Conservation (phyloP, 2,329 filamentous ascomycete genomes). For the Cladosporium sp. region DNA sequence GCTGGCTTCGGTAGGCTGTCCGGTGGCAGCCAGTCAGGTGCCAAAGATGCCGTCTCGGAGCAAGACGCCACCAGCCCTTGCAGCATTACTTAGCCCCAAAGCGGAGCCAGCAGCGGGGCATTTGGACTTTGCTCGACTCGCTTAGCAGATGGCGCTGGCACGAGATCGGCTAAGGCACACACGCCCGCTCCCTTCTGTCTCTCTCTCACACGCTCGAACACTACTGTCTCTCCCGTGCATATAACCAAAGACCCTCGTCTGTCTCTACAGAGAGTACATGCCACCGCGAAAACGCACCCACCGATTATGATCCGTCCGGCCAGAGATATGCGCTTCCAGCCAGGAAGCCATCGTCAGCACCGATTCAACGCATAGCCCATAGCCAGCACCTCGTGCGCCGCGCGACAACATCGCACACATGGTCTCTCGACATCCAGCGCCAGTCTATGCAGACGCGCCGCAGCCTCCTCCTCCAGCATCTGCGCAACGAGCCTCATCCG, state of each 20-base stretch:
- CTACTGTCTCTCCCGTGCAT: not conserved
- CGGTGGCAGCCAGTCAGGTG: not conserved
- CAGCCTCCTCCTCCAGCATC: constrained; percentile 11
- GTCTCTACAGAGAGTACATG: not conserved
- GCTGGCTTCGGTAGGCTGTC: no score
- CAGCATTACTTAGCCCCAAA: no score
- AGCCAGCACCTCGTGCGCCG: not conserved
- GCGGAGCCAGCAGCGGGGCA: not conserved
- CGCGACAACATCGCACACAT: constrained; percentile 11
- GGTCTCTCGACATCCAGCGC: constrained; percentile 23
- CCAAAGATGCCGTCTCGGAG: not conserved
- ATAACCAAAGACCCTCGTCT: not conserved
- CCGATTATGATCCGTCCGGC: constrained; percentile 1
- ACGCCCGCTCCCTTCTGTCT: not conserved
- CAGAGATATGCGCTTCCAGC: constrained; percentile 3
- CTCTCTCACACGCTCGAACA: not conserved
- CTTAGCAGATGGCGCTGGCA: not conserved
- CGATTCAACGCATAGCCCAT: not conserved
- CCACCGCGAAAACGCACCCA: not conserved
- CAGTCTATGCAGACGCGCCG: constrained; percentile 21
- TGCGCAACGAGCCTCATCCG: constrained; percentile 51
- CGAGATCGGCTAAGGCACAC: not conserved
- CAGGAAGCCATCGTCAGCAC: not conserved
- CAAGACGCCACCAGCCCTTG: not conserved
- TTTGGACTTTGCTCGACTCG: not conserved